Evolutionary conservation across 768 basidiomycete species (phyloP).

Genomic region (Nidula microcarpa): DNA sequence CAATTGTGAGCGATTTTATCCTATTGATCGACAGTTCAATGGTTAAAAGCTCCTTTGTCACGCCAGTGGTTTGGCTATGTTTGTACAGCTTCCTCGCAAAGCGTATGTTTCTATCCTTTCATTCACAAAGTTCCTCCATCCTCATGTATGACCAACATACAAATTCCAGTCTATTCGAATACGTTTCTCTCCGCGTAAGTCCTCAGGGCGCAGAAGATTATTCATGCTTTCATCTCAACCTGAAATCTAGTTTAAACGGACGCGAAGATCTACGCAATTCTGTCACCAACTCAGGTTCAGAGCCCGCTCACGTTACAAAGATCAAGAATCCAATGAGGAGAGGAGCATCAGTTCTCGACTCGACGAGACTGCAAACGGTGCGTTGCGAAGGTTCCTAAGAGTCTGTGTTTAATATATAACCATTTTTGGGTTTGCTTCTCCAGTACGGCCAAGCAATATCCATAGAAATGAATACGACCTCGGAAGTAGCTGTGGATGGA

Average conservation of each 20-base stretch:
- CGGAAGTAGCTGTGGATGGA: neutral
- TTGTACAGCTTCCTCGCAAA: neutral
- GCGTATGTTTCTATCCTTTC: neutral
- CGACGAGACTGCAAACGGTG: neutral
- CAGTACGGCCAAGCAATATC: neutral
- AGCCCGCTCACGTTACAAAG: neutral
- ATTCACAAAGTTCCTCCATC: neutral
- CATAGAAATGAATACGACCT: neutral
- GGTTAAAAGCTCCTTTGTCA: neutral
- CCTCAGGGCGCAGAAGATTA: too few relatives aligned
- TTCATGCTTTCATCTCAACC: neutral
- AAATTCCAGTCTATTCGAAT: neutral
- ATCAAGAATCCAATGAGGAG: neutral
- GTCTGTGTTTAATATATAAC: neutral
- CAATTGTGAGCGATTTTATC: neutral
- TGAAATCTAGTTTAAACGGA: neutral
- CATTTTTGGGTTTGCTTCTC: neutral
- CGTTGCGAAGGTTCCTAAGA: neutral
- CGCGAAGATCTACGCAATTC: neutral
- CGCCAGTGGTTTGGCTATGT: neutral
- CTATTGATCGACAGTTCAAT: neutral
- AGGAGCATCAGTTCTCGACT: neutral
- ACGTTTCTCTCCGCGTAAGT: too few relatives aligned
- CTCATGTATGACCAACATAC: neutral
- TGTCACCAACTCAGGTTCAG: neutral